Evolutionary conservation across 495 filamentous ascomycete genomes (phyloP).

Genomic region (Aspergillus homomorphus): DNA sequence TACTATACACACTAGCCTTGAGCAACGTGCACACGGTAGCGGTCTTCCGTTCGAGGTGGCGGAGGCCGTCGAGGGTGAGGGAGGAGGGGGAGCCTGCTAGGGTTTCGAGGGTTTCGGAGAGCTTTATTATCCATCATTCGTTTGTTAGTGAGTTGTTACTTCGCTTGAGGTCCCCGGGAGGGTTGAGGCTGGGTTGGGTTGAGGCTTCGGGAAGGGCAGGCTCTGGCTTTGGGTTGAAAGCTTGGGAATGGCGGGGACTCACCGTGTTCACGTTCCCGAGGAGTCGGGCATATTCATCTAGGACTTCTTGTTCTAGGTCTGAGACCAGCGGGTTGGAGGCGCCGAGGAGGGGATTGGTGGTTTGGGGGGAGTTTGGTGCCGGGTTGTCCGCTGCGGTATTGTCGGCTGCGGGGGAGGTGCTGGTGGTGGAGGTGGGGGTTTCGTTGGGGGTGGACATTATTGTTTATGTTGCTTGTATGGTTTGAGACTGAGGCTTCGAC

Average conservation of each 20-base stretch:
- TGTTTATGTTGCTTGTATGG: too few species aligned
- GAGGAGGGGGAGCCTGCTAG: conserved; percentile 33
- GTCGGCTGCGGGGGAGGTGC: neutral
- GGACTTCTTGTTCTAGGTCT: conserved; percentile 86
- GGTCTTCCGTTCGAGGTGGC: conserved; percentile 89
- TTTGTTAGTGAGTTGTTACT: too few species aligned
- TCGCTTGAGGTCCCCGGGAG: neutral
- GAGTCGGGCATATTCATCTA: conserved; percentile 87
- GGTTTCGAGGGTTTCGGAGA: conserved; percentile 38
- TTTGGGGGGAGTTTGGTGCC: neutral
- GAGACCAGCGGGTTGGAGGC: conserved; percentile 45
- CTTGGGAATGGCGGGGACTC: conserved; percentile 7
- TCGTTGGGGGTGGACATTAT: conserved; percentile 6
- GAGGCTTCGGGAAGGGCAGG: neutral
- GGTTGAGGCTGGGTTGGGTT: neutral
- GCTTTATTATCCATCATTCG: conserved; percentile 19
- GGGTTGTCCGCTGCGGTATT: neutral
- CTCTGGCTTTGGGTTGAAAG: neutral
- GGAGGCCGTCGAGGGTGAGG: conserved; percentile 63
- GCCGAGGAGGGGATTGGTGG: conserved; percentile 41
- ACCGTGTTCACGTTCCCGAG: conserved; percentile 91
- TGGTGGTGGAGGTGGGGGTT: neutral
- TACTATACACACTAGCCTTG: conserved; percentile 97
- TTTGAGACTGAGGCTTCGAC: too few species aligned
- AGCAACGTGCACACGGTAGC: conserved; percentile 89